Evolutionary conservation across 2,329 filamentous ascomycete species (phyloP), one percentile per base, ranked within the genome.

Genomic region (Aschersonia sp.): DNA sequence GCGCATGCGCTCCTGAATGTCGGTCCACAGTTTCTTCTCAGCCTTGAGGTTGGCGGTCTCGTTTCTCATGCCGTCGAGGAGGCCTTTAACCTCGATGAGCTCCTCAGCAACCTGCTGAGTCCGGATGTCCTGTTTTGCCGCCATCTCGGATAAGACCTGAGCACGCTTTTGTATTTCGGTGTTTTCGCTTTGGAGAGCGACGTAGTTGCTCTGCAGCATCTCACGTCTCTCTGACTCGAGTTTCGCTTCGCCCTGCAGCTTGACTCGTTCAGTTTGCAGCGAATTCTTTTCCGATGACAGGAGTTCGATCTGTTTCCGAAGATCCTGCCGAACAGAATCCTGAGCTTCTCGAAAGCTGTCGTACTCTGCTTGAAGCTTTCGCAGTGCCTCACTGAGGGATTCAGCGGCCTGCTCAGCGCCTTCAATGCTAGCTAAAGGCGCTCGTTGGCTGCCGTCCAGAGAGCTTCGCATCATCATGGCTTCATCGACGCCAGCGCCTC

Each of bases 71-170:
- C 88, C 89, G 59, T 98, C 91, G 3, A 85, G 72, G 47, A 91
- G 68, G 32, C 84, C 84, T 61, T 82, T 84, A 4, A 85, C 82
- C 61, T 96, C 92, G 7, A 97, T 81, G 5, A 97, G 75, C 56
- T 98, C 91, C 64, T 97, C 91, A 0, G 88, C 89, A 31, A 91
- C 85, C 64, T 96, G 89, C 58, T 96, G 89, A 2, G 85, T 92
- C 43, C 82, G 82, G 44, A 95, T 74, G 56, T 98, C 94, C 60
- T 95, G 88, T 63, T 88, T 92, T 4, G 88, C 89, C 5, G 89
- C 82, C 47, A 81, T 82, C 59, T 97, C 89, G 1, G 87, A 85
- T 32, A 94, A 68, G 12, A 73, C 68, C 54, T 89, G 80, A 50
- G 78, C 84, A 42, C 91, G 80, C 67, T 89, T 92, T 61, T 94